Base-by-base conservation (phyloP, 306 rosid species). In the Vigna angularis region DNA sequence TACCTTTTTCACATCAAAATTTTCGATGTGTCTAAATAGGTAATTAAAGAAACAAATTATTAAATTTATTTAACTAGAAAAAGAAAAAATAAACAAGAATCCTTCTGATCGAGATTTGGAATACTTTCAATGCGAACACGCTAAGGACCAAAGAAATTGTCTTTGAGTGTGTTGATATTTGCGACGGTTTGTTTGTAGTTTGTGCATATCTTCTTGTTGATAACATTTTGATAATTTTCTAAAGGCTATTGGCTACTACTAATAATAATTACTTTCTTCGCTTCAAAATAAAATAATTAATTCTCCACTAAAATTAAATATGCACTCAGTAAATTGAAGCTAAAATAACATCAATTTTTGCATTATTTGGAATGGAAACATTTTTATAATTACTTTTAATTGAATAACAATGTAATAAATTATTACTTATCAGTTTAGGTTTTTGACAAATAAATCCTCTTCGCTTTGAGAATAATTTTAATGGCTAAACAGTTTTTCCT, bases 31-130 rank as follows among this genome's bases (percentile, higher is more conserved):
- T 32, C 18, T 16, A 3, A 13, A 32, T 26, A 26, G 28, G 36
- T 11, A 32, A 58, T 58, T 22, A 20, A 10, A 24, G 24, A 57
- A 57, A 24, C 16, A 16, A 16, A 1, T 2, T 15, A 15, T 50
- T 16, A 52, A 42, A 0, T 9, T 24, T 10, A 26, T 26, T 10
- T n/a, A 64, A 64, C 10, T 26, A 36, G 4, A 16, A 61, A 61
- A 6, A 24, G 14, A 12, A 69, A 26, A 11, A 47, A 34, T 4
- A 34, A 34, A 34, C 6, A 1, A 30, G 4, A 3, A 61, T 70
- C 53, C 30, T 55, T 53, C 10, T 61, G 17, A 79, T 78, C 48
- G 56, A 50, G 55, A 79, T n/a, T 28, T 80, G 49, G n/a, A 40
- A 78, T 69, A 57, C 7, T 57, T 36, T 55, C 0, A 71, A 52